Conservation (phyloP, 768 basidiomycete species). For the Thelephora ganbajun region DNA sequence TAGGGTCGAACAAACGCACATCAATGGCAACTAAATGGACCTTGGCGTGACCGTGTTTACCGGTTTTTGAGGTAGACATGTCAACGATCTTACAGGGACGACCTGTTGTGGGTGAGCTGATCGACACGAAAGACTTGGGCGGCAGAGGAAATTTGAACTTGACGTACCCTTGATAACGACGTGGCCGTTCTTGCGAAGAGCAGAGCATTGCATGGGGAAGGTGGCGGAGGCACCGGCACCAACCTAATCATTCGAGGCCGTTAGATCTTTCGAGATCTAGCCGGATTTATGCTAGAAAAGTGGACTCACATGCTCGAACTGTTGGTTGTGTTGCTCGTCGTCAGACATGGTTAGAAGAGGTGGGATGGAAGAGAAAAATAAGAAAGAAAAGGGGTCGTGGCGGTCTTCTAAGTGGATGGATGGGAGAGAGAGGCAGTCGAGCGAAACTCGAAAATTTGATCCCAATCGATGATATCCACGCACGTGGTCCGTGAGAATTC, state of each 20-base stretch:
- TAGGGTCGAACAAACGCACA: slow-evolving; percentile 35
- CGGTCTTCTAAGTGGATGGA: slow-evolving; percentile 5
- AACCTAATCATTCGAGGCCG: slow-evolving; percentile 28
- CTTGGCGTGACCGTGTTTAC: slow-evolving; percentile 99
- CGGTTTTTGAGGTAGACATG: slow-evolving; percentile 99
- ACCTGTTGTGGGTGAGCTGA: slow-evolving; percentile 22
- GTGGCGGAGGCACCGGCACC: slow-evolving; percentile 65
- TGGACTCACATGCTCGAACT: slow-evolving; percentile 59
- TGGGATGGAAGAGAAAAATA: slow-evolving; percentile 16
- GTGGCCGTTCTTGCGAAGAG: slow-evolving; percentile 83
- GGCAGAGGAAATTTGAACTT: background rate
- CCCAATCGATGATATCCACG: slow-evolving; percentile 15
- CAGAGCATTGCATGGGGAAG: slow-evolving; percentile 91
- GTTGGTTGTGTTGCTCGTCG: slow-evolving; percentile 79
- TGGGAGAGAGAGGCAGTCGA: slow-evolving; percentile 6
- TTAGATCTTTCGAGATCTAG: slow-evolving; percentile 3
- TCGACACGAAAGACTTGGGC: background rate
- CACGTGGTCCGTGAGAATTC: background rate
- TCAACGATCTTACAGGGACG: slow-evolving; percentile 98
- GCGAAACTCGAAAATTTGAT: slow-evolving; percentile 15
- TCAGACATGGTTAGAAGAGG: slow-evolving; percentile 56
- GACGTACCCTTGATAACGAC: slow-evolving; percentile 83
- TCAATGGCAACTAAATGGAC: slow-evolving; percentile 96
- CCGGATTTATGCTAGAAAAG: slow-evolving; percentile 5
- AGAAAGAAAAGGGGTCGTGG: slow-evolving; percentile 1